These are phyloP conservation scores for Schizosaccharomyces octosporus DNA, from an alignment of 805 yeast species.

Conservation along the genomic window DNA sequence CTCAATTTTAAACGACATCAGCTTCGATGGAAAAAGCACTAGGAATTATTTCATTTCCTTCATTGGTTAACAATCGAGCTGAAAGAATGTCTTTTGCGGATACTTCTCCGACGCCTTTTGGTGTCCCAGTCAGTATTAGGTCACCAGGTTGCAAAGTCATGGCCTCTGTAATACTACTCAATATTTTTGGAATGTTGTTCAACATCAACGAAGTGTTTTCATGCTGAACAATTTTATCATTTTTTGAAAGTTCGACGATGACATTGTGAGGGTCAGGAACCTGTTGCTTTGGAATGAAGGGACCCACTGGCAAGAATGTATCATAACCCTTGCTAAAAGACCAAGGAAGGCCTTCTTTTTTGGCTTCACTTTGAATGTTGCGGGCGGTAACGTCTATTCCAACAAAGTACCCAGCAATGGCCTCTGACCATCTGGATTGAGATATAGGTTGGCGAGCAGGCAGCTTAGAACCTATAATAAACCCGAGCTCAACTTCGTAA, in stretches of 20 bases:
- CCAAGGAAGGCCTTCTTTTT: conserved; percentile 90
- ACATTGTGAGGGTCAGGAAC: conserved; percentile 57
- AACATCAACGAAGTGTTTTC: conserved; percentile 68
- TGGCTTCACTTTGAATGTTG: conserved; percentile 85
- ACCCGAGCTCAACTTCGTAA: conserved; percentile 82
- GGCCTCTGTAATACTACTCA: conserved; percentile 58
- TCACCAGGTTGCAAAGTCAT: conserved; percentile 87
- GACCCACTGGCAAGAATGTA: conserved; percentile 67
- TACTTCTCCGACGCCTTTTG: conserved; percentile 83
- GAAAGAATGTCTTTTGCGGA: conserved; percentile 53
- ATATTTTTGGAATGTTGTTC: conserved; percentile 59
- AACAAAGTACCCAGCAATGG: conserved; percentile 59
- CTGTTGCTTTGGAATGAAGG: conserved; percentile 35
- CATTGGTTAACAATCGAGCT: conserved; percentile 31
- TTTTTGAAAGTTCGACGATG: conserved; percentile 36
- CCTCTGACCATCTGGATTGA: conserved; percentile 43
- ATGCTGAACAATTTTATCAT: conserved; percentile 27
- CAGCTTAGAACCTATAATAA: conserved; percentile 40
- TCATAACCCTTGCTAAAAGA: conserved; percentile 89
- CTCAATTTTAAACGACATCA: background rate
- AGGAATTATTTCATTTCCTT: conserved; percentile 25
- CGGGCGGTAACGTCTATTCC: conserved; percentile 90
- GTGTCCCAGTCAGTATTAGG: conserved; percentile 82
- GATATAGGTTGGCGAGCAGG: conserved; percentile 4
- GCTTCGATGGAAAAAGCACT: conserved; percentile 10